These are phyloP conservation scores for Knufia petricola DNA, from an alignment of 2,329 filamentous ascomycete genomes.

Conservation along the genomic window DNA sequence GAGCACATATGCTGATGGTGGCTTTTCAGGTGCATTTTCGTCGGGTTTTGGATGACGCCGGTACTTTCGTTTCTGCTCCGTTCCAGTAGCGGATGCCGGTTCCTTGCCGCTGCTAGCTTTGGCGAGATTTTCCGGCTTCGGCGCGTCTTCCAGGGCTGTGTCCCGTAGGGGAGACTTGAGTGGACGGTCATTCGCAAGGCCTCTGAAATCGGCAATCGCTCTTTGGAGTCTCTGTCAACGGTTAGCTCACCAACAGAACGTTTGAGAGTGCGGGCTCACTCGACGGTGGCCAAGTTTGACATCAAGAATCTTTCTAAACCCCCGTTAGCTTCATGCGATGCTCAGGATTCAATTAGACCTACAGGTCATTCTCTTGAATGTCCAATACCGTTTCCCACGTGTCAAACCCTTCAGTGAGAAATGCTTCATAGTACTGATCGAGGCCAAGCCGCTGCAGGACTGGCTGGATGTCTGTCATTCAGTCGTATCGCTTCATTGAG, in stretches of 20 bases:
- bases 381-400: slow-evolving; percentile 75
- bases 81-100: slow-evolving; percentile 4
- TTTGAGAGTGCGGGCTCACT: slow-evolving; percentile 40
- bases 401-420: slow-evolving; percentile 73
- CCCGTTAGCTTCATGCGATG: slow-evolving; percentile 13
- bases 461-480: slow-evolving; percentile 56
- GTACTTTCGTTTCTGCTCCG: slow-evolving; percentile 23
- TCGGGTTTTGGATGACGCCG: slow-evolving; percentile 48
- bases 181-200: slow-evolving; percentile 44
- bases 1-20: slow-evolving; percentile 73
- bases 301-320: slow-evolving; percentile 55
- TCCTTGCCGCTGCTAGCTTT: slow-evolving; percentile 6
- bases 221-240: slow-evolving; percentile 65
- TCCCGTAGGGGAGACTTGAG: slow-evolving; percentile 27
- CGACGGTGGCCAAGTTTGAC: slow-evolving; percentile 74
- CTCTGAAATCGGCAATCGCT: slow-evolving; percentile 65
- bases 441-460: slow-evolving; percentile 68
- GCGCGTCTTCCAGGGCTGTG: slow-evolving; percentile 28
- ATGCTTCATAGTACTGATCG: slow-evolving; percentile 62
- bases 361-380: slow-evolving; percentile 78
- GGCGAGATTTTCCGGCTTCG: slow-evolving; percentile 40
- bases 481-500: slow-evolving; percentile 12
- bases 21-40: slow-evolving; percentile 68
- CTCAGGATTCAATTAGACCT: slow-evolving; percentile 27
- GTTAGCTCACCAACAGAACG: slow-evolving; percentile 9